Evolutionary conservation across 2,329 filamentous ascomycete species (phyloP).

Genomic region (Sporothrix protearum): DNA sequence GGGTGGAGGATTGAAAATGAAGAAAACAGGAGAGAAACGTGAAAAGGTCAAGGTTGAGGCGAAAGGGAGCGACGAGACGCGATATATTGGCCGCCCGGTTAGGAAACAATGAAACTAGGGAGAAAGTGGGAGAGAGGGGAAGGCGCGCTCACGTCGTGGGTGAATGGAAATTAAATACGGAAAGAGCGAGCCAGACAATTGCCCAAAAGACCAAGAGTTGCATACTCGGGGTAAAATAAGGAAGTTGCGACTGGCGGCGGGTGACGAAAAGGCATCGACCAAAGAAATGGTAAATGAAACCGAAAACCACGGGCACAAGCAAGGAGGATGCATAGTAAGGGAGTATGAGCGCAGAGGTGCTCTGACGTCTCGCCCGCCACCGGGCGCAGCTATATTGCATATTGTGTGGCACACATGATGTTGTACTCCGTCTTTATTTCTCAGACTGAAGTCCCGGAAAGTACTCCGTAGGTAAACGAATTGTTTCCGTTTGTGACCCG

Average conservation of each 20-base stretch:
- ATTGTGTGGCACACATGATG: neutral
- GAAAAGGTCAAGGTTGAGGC: neutral
- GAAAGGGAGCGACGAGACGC: neutral
- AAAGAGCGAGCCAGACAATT: constrained; percentile 14
- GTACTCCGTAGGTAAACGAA: neutral
- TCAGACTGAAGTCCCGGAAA: neutral
- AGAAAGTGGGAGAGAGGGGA: neutral
- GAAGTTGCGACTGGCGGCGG: constrained; percentile 7
- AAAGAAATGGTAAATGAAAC: constrained; percentile 1
- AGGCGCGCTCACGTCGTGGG: neutral
- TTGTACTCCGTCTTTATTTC: neutral
- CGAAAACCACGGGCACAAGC: neutral
- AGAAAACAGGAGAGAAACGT: neutral
- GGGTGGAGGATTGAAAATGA: neutral
- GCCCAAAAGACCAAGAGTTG: neutral
- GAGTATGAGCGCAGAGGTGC: neutral
- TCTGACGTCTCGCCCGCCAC: constrained; percentile 9
- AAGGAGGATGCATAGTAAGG: constrained; percentile 9
- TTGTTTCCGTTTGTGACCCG: neutral
- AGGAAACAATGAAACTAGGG: constrained; percentile 6
- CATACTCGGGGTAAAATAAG: neutral
- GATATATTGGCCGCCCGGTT: constrained; percentile 1
- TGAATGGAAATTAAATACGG: neutral
- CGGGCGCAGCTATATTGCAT: neutral
- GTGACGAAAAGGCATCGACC: neutral